Base-by-base conservation (phyloP, 257 asterid genomes). In the Fraxinus anomala region DNA sequence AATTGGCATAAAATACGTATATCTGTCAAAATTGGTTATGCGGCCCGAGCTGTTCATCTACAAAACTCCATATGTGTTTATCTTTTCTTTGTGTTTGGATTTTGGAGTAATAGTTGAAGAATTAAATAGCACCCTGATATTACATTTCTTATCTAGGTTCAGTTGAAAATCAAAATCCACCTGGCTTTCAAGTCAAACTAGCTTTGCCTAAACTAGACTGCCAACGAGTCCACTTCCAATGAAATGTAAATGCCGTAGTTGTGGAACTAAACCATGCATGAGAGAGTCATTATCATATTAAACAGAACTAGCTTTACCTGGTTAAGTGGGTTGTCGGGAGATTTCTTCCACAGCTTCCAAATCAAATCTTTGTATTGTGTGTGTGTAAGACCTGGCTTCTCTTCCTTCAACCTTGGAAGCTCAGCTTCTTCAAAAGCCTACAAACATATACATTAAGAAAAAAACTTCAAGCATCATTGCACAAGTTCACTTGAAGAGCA, bases 341-440 rank as follows among this genome's bases (percentile, higher is more conserved):
- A 90, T 78, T 90, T 93, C 93, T 91, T 95, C 99, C 98, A 93
- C 54, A 95, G 86, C 85, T 95, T 95, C 99, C 98, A 93, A 79
- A 95, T 85, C 96, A 95, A 80, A 86, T 95, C 99, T 86, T 89
- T 89, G 81, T 87, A 87, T 39, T 89, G 93, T 61, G 81, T 83
- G 73, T 89, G 91, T n/a, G 89, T 87, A 4, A 89, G 81, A 23
- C 93, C 93, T 0, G 91, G 93, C 73, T 89, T 89, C 83, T 87
- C 91, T 70, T 75, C 87, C 82, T 85, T 87, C 79, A 89, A 72
- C 71, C 71, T 80, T 3, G 92, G 91, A 47, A 89, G 88, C 85
- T 89, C 92, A 44, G 87, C 91, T 81, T 89, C 93, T 82, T 89
- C 91, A 77, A 89, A 89, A 82, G 89, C 91, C 93, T 89, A 75